Percentiles rank a stretch among this genome's conserved stretches.
Conservation (phyloP, 257 asterid species). For the Verbena officinalis region DNA sequence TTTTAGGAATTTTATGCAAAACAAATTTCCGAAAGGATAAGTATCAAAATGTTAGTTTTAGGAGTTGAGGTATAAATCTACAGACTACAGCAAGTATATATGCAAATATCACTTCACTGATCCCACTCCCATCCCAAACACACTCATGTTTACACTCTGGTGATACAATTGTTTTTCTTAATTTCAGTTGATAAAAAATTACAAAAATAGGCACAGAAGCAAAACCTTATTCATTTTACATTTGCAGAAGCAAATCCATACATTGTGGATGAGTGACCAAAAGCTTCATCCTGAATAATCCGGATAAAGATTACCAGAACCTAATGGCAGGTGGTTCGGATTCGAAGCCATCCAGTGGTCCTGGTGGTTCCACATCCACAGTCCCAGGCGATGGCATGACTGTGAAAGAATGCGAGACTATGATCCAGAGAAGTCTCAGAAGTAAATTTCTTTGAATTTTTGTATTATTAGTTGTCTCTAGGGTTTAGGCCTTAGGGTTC, state of each 20-base stretch:
- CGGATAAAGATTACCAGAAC: not conserved
- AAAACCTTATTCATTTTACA: slow-evolving; percentile 4
- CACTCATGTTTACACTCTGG: too few species aligned
- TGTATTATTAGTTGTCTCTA: not conserved
- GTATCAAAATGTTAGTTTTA: too few species aligned
- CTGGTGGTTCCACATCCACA: slow-evolving; percentile 10
- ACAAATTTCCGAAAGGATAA: too few species aligned
- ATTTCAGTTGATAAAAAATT: too few species aligned
- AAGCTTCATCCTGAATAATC: not conserved
- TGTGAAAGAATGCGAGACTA: slow-evolving; percentile 56
- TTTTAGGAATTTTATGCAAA: too few species aligned
- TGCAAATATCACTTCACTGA: too few species aligned
- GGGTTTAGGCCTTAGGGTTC: slow-evolving; percentile 24
- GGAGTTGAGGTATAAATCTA: too few species aligned
- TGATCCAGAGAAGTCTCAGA: slow-evolving; percentile 69
- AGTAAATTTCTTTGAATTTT: slow-evolving; percentile 35
- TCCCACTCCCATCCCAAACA: too few species aligned
- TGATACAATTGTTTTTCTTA: too few species aligned
- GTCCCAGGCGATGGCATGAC: slow-evolving; percentile 45
- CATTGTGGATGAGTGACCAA: not conserved
- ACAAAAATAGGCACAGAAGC: too few species aligned
- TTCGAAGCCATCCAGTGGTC: slow-evolving; percentile 6
- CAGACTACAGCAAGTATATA: too few species aligned
- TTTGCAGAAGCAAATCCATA: not conserved
- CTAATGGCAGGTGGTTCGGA: slow-evolving; percentile 23